Percentiles rank a stretch among this genome's conserved stretches.
Conservation (phyloP, 2,329 filamentous ascomycete species). For the Zalaria sp. region DNA sequence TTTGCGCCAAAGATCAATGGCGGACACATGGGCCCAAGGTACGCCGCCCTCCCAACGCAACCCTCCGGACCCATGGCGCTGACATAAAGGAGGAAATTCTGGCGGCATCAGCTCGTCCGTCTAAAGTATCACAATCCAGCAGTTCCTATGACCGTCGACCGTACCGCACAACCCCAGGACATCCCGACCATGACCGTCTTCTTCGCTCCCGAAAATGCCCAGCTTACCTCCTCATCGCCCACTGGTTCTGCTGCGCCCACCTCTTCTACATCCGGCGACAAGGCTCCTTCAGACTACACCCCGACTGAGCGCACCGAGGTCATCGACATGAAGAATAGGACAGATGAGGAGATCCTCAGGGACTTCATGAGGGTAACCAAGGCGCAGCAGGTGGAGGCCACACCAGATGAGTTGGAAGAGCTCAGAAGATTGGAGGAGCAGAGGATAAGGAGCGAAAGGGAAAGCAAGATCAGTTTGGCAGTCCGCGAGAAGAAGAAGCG, state of each 20-base stretch:
- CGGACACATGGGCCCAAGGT: slow-evolving; percentile 64
- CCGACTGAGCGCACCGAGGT: slow-evolving; percentile 22
- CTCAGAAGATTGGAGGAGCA: slow-evolving; percentile 44
- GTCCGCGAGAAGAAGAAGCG: slow-evolving; percentile 43
- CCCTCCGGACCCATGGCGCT: too few species aligned
- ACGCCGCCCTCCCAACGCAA: slow-evolving; percentile 7
- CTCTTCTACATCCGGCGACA: slow-evolving; percentile 14
- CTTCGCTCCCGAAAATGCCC: slow-evolving; percentile 27
- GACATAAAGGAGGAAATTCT: slow-evolving; percentile 58
- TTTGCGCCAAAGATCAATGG: slow-evolving; percentile 48
- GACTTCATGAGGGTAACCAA: slow-evolving; percentile 49
- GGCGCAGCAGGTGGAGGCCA: slow-evolving; percentile 42
- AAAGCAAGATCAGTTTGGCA: slow-evolving; percentile 40
- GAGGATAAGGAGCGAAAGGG: slow-evolving; percentile 35
- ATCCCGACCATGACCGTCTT: slow-evolving; percentile 53
- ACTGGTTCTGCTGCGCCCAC: slow-evolving; percentile 11
- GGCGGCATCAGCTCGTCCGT: slow-evolving; percentile 65
- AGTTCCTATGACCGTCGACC: slow-evolving; percentile 69
- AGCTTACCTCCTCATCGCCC: slow-evolving; percentile 14
- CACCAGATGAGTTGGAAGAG: slow-evolving; percentile 44
- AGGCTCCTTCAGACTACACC: slow-evolving; percentile 17
- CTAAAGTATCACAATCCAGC: slow-evolving; percentile 91
- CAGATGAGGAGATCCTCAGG: slow-evolving; percentile 47
- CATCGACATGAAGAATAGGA: slow-evolving; percentile 46
- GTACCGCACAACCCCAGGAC: slow-evolving; percentile 41